Evolutionary conservation across 345 rosid species (phyloP).

Genomic region (Psidium friedrichsthalianum): DNA sequence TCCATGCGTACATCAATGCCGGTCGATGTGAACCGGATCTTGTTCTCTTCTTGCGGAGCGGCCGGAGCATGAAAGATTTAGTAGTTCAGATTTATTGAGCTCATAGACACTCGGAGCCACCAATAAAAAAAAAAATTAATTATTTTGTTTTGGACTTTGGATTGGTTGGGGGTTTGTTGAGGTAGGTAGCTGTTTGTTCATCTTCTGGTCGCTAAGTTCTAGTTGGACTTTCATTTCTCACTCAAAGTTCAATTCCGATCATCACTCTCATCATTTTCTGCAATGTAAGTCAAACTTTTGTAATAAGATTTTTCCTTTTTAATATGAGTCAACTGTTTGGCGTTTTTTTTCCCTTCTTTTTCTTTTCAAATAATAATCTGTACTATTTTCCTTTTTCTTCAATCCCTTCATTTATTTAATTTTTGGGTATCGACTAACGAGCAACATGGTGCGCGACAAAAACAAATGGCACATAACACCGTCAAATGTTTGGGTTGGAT

Average conservation of each 20-base stretch:
- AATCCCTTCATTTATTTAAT: neutral
- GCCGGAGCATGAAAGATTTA: accelerated
- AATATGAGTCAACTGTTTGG: neutral
- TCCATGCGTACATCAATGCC: neutral
- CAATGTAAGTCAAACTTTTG: neutral
- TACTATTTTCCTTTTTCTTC: neutral
- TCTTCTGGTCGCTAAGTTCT: neutral
- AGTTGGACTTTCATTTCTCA: neutral
- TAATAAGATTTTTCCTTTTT: accelerated
- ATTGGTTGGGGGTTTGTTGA: neutral
- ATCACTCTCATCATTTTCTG: neutral
- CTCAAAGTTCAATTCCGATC: neutral
- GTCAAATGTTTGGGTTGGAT: no score
- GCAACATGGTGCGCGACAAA: neutral
- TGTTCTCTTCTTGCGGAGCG: neutral
- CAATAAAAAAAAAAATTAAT: no score
- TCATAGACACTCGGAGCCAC: neutral
- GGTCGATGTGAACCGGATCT: neutral
- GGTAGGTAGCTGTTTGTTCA: neutral
- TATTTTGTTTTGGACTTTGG: no score
- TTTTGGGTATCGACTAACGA: neutral
- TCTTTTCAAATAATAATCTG: neutral
- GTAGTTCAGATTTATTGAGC: neutral
- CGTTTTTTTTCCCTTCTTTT: neutral
- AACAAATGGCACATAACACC: no score